These are phyloP conservation scores for Pythium insidiosum DNA, from an alignment of 352 stramenopile species.

Conservation along the genomic window DNA sequence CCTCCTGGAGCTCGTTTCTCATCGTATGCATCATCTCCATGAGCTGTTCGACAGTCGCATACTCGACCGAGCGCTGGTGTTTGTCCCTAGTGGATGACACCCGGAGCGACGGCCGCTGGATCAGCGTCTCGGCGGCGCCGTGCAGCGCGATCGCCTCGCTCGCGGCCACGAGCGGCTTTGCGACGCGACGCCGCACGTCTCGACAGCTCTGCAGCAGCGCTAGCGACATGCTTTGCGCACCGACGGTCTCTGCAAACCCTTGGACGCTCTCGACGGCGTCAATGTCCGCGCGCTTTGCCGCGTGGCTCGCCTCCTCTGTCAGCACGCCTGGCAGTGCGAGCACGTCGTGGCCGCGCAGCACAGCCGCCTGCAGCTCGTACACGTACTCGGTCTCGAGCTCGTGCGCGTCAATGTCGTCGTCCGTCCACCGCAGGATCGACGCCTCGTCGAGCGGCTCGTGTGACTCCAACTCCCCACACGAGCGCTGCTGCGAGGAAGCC, in stretches of 20 bases:
- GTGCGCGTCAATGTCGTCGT: constrained; percentile 37
- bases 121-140: constrained; percentile 28
- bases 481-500: background rate
- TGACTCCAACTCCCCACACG: background rate
- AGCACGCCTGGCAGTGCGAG: too few species aligned
- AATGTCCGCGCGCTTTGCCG: too few species aligned
- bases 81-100: too few species aligned
- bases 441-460: constrained; percentile 2
- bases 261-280: background rate
- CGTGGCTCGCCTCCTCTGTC: too few species aligned
- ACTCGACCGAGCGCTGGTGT: too few species aligned
- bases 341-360: constrained; percentile 21
- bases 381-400: constrained; percentile 35
- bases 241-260: background rate
- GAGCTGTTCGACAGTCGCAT: too few species aligned
- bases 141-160: constrained; percentile 38
- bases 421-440: constrained; percentile 27
- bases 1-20: too few species aligned
- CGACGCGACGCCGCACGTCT: too few species aligned
- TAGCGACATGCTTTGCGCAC: too few species aligned
- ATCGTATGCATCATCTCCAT: too few species aligned
- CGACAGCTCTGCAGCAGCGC: too few species aligned
- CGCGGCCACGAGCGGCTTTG: constrained; percentile 12
- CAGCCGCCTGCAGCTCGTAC: constrained; percentile 24
- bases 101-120: constrained; percentile 30